Evolutionary conservation across 306 rosid species (phyloP).

Genomic region (Ochetophila trinervis): DNA sequence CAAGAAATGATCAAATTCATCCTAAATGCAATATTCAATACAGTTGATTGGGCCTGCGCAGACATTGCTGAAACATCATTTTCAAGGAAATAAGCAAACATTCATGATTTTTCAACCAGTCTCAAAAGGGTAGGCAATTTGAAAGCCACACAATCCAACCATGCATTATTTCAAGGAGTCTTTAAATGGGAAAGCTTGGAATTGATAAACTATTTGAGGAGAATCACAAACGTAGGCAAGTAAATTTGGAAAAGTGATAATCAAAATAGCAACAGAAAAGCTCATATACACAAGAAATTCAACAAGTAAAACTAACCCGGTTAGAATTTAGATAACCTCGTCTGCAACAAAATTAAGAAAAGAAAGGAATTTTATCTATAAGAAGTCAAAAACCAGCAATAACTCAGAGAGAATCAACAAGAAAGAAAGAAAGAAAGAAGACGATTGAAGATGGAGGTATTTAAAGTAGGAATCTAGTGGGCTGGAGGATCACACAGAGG

Average conservation of each 20-base stretch:
- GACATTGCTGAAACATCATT: not conserved
- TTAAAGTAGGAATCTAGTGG: not conserved
- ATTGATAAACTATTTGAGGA: conserved; percentile 1
- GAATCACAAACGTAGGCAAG: not conserved
- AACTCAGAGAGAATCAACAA: not conserved
- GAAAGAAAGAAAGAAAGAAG: not conserved
- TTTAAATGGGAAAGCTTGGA: conserved; percentile 3
- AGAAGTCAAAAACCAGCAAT: not conserved
- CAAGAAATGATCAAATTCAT: not conserved
- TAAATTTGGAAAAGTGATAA: not conserved
- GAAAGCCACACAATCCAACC: too few relatives aligned
- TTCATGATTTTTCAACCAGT: not conserved
- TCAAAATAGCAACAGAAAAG: not conserved
- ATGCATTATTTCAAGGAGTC: too few relatives aligned
- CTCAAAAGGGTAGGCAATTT: too few relatives aligned
- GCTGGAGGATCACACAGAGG: conserved; percentile 15
- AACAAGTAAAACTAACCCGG: not conserved
- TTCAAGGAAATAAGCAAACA: not conserved
- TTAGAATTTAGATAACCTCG: conserved; percentile 9
- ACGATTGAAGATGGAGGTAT: not conserved
- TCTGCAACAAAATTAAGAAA: not conserved
- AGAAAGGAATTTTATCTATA: not conserved
- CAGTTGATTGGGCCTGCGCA: not conserved
- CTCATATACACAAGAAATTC: not conserved
- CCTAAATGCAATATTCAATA: not conserved